Evolutionary conservation across 2,329 filamentous ascomycete species (phyloP), one percentile per base, ranked within the genome.

Genomic region (Dissoconium aciculare): DNA sequence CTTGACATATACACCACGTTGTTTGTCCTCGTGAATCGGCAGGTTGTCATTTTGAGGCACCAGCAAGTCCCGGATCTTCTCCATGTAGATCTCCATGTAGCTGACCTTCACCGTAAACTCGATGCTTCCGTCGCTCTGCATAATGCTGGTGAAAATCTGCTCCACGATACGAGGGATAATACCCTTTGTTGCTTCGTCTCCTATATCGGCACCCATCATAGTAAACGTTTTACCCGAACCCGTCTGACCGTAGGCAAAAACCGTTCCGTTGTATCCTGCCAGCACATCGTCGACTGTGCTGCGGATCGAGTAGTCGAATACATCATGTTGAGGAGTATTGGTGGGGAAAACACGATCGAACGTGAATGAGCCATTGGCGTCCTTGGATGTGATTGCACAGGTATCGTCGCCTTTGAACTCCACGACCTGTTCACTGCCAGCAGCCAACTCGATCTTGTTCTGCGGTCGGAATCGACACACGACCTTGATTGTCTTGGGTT

Each of bases 21-120:
- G 89, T 68, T 94, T 93, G 59, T 95, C 89, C 52, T 98, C 89
- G 60, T 95, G 89, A n/a, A 95, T 77, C 0, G 87, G 85, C 31
- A 98, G 64, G 52, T 95, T 95, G 62, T 94, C 87, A 58, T 95
- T 93, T 37, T 85, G 79, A 8, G 89, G 89, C 14, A 78, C 75
- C 41, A 98, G 64, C 50, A 98, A 61, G 72, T 98, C 89, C 49
- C 87, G 74, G 55, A 98, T 95, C 46, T 80, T 75, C 63, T 98
- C 89, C 89, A 95, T 98, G 65, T 98, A 98, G 42, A 98, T 95
- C 60, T 98, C 89, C 85, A 98, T 94, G 60, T 95, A 95, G 58
- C 84, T 93, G 52, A 95, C 87, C 34, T 85, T 75, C 31, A 98
- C 87, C n/a, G 85, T 95, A 58, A 95, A 95, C 59, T 95, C 89